phyloP scores from a whole-genome alignment of 1,284 basidiomycete genomes.

The Vanrija sp. region DNA sequence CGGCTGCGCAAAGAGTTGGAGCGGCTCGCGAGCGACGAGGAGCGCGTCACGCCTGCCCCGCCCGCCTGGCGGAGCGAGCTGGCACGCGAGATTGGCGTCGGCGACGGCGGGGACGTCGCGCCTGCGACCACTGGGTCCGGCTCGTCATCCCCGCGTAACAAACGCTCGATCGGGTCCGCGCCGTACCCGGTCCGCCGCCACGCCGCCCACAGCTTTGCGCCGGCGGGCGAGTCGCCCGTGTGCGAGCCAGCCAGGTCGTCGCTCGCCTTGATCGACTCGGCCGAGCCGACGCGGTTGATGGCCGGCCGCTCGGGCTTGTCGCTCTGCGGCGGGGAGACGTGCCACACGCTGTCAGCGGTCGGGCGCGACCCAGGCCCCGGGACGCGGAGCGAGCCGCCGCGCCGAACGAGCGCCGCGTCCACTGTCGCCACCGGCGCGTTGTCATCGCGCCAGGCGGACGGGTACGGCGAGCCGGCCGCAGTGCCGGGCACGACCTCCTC shows the following conservation, averaged over 20 bases:
- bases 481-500: slow-evolving; percentile 15
- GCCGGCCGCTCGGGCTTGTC: neutral
- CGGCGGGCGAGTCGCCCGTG: slow-evolving; percentile 21
- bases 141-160: slow-evolving; percentile 9
- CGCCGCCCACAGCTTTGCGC: slow-evolving; percentile 34
- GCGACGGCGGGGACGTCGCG: neutral
- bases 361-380: slow-evolving; percentile 22
- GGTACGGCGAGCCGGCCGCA: slow-evolving; percentile 30
- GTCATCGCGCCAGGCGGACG: slow-evolving; percentile 32
- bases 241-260: slow-evolving; percentile 16
- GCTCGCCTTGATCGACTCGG: slow-evolving; percentile 32
- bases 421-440: neutral
- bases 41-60: neutral
- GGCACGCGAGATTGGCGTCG: neutral
- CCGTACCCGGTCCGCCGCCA: slow-evolving; percentile 24
- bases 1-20: neutral
- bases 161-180: neutral
- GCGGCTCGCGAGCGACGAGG: neutral
- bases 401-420: slow-evolving; percentile 14
- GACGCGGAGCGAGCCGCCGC: slow-evolving; percentile 34
- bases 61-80: neutral
- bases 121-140: neutral
- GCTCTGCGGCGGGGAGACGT: slow-evolving; percentile 1
- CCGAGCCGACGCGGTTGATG: slow-evolving; percentile 20
- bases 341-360: slow-evolving; percentile 18